Evolutionary conservation across 306 rosid genomes (phyloP), one percentile per base, ranked within the genome.

Genomic region (Vigna reflexopilosa): DNA sequence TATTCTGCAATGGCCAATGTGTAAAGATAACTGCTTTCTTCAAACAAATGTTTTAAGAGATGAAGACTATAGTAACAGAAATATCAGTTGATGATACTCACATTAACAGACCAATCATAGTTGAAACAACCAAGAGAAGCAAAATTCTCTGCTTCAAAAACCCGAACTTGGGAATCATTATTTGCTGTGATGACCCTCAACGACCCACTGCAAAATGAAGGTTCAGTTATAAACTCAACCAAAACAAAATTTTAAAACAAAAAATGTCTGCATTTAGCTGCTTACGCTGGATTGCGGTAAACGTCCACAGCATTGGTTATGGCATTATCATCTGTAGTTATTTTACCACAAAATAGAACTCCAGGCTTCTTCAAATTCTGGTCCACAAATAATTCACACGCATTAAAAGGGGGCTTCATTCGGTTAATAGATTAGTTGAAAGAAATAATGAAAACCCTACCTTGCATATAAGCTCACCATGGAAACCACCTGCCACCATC

Each of bases 401-500:
- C 14, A 16, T 81, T 55, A 81, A 62, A 59, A 75, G 28, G 1
- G 17, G 19, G 44, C 68, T 69, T 30, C 34, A 42, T 34, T 7
- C 22, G 36, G 36, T 16, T 32, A 77, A 30, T 72, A 30, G 14
- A 77, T 73, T 73, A 42, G 47, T 42, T 42, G 38, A 72, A 71
- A 72, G 67, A 56, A 76, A 38, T 48, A 1, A 54, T 28, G 71
- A 62, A 40, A 38, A 47, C 17, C 57, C 86, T 84, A 93, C 99
- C 97, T 93, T 95, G 89, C 98, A 95, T 76, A 95, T 88, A 34
- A 95, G 98, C 80, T 95, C 99, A 14, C 99, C 99, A 75, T 86
- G 94, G 80, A 93, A 93, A 61, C 99, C 99, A 40, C 99, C 99
- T 6, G 93, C 97, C 67, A 90, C 94, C 79, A 93, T 73, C 81